Evolutionary conservation across 2,329 filamentous ascomycete genomes (phyloP).

Genomic region (Fusarium marasasianum): DNA sequence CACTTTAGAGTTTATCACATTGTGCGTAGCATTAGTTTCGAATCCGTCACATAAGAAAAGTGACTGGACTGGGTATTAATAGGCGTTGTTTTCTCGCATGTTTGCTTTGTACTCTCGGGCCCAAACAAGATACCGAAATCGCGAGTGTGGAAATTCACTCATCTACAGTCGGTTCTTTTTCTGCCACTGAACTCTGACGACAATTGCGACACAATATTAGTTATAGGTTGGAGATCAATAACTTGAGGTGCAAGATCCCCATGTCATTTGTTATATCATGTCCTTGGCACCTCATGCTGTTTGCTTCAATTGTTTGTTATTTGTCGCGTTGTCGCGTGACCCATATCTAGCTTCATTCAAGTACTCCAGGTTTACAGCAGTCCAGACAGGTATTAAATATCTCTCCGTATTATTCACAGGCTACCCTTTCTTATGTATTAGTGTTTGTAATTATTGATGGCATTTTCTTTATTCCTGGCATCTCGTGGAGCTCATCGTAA

Average conservation of each 20-base stretch:
- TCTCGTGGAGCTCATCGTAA: rapidly evolving
- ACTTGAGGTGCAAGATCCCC: neutral
- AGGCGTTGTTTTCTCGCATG: neutral
- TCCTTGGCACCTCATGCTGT: neutral
- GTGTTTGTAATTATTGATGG: neutral
- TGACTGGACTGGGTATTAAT: neutral
- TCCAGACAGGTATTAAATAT: rapidly evolving
- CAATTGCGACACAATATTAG: neutral
- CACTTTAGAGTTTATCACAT: neutral
- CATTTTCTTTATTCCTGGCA: neutral
- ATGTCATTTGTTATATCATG: rapidly evolving
- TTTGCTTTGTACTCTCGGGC: neutral
- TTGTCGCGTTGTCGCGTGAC: neutral
- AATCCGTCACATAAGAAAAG: neutral
- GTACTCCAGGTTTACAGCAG: neutral
- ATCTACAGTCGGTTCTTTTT: neutral
- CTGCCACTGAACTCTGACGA: neutral
- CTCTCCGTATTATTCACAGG: rapidly evolving
- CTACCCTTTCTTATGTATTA: rapidly evolving
- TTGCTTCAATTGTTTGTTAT: neutral
- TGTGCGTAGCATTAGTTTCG: neutral
- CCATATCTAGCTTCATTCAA: rapidly evolving
- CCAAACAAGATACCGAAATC: neutral
- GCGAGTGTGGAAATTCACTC: neutral
- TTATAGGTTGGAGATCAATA: neutral